Conservation (phyloP, 768 basidiomycete species). For the Boletus sensibilis region DNA sequence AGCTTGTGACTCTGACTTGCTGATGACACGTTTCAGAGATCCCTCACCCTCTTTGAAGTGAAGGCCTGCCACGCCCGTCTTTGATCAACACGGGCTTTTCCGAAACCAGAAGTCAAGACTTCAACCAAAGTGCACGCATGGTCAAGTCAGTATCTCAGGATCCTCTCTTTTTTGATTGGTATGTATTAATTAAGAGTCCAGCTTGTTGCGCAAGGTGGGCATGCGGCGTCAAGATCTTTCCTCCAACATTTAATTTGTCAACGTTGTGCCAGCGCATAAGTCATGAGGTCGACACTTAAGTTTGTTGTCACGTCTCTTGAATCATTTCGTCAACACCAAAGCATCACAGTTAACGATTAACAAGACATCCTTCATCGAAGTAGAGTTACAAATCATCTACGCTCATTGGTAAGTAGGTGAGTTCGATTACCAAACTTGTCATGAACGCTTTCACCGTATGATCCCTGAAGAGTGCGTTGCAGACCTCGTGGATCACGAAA, state of each 20-base stretch:
- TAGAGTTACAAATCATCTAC: not conserved
- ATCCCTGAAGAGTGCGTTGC: not conserved
- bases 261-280: too few species aligned
- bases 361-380: not conserved
- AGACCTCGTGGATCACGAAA: conserved; percentile 5
- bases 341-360: not conserved
- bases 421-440: not conserved
- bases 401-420: not conserved
- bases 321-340: not conserved
- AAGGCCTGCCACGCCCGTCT: too few species aligned
- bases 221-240: not conserved
- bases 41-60: not conserved
- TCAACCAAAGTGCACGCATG: not conserved
- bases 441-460: not conserved
- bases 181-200: not conserved
- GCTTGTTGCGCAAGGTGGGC: conserved; percentile 5
- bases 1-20: not conserved
- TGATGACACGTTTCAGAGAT: not conserved
- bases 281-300: not conserved
- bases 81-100: not conserved
- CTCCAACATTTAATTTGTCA: too few species aligned
- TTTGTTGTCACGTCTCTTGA: not conserved
- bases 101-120: not conserved
- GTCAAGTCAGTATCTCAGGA: not conserved
- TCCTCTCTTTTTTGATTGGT: not conserved